Evolutionary conservation across 2,329 filamentous ascomycete species (phyloP), one percentile per base, ranked within the genome.

Genomic region (Sporothrix humicola): DNA sequence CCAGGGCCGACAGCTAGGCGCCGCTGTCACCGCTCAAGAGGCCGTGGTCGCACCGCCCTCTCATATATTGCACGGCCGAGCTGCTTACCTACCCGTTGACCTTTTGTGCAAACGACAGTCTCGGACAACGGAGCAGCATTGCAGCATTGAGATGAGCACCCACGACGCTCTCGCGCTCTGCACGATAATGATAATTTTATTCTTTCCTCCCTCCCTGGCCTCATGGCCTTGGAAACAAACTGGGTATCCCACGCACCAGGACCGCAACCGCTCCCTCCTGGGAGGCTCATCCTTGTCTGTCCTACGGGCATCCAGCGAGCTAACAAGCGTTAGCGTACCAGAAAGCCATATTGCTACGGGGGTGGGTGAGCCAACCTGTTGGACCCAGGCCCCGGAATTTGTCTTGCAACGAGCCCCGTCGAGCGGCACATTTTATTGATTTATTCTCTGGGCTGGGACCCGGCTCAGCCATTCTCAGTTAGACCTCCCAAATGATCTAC

Each of bases 351-450:
- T 37, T 61, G 48, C n/a, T 54, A 70, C 59, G 61, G 72, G 46
- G 46, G 56, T 75, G 71, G 66, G 74, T 54, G 75, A 76, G 75
- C 75, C 75, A 75, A 46, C 48, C 74, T 73, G 73, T 52, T 74
- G 74, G 74, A 70, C 68, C 73, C 69, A 74, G 72, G 72, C 66
- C 65, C 69, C 73, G 50, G 73, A 74, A 58, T 65, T 72, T 70
- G 44, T 54, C 54, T 54, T 69, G 46, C n/a, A 26, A 73, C 10
- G 20, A 15, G n/a, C 26, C 31, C 31, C 73, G n/a, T 56, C 48
- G 10, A 71, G 69, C 73, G 54, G 69, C 63, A 74, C 63, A 69
- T 56, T 61, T 70, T 52, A 42, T 68, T 69, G 66, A 69, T 56
- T 54, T 70, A 63, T 66, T 71, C 42, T 42, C 63, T 68, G 50